A percentile compares a stretch with the other conserved stretches of the same genome.
Evolutionary conservation across 805 yeast genomes (phyloP).

Genomic region (Alloascoidea africana): DNA sequence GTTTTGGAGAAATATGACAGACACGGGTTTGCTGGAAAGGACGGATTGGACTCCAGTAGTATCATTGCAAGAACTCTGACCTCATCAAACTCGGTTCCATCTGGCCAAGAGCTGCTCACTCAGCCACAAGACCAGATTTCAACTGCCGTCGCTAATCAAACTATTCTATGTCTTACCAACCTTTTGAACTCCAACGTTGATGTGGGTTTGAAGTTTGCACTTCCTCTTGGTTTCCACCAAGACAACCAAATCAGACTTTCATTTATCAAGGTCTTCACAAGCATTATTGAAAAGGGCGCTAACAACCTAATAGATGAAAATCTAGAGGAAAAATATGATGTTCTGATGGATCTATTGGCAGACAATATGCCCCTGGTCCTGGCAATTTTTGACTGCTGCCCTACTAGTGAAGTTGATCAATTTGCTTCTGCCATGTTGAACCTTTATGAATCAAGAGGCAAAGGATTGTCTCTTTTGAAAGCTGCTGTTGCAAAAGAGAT

Average conservation of each 20-base stretch:
- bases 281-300: constrained; percentile 24
- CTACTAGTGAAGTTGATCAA: constrained; percentile 54
- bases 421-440: constrained; percentile 51
- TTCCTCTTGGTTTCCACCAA: constrained; percentile 64
- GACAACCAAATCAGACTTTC: constrained; percentile 47
- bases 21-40: constrained; percentile 15
- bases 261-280: constrained; percentile 57
- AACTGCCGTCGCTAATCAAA: constrained; percentile 10
- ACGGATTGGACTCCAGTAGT: constrained; percentile 3
- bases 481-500: constrained; percentile 51
- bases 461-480: constrained; percentile 24
- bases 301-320: not conserved
- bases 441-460: constrained; percentile 28
- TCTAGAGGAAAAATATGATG: not conserved
- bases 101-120: constrained; percentile 31
- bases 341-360: not conserved
- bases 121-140: constrained; percentile 23
- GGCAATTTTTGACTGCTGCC: constrained; percentile 44
- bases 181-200: constrained; percentile 54
- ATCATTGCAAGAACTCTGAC: constrained; percentile 4
- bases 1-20: constrained; percentile 24
- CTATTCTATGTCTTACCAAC: constrained; percentile 47
- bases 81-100: constrained; percentile 7
- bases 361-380: constrained; percentile 23
- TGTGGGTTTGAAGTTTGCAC: constrained; percentile 53